phyloP scores from a whole-genome alignment of 495 filamentous ascomycete species.

The Penicillium cosmopolitanum region DNA sequence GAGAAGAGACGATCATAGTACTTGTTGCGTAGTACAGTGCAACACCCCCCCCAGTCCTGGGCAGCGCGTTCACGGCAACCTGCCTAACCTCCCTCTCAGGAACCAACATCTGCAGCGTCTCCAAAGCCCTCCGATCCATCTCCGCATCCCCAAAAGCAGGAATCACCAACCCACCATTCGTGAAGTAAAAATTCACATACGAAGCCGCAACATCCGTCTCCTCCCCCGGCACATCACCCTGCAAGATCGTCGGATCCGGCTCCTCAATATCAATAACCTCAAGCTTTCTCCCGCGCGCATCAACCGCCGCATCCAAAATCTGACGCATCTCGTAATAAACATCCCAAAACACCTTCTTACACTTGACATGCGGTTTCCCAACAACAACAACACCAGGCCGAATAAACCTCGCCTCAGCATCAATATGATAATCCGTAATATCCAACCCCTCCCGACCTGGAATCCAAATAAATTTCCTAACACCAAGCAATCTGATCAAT shows the following conservation, averaged over 20 bases:
- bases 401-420: conserved; percentile 38
- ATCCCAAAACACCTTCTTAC: conserved; percentile 26
- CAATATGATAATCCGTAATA: conserved; percentile 41
- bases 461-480: conserved; percentile 39
- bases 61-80: conserved; percentile 33
- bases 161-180: conserved; percentile 38
- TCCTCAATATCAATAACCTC: conserved; percentile 35
- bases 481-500: conserved; percentile 28
- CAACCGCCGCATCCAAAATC: conserved; percentile 24
- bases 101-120: conserved; percentile 26
- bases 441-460: conserved; percentile 36
- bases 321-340: conserved; percentile 35
- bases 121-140: conserved; percentile 31
- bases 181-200: conserved; percentile 45
- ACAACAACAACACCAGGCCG: conserved; percentile 39
- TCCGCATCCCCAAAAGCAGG: conserved; percentile 37
- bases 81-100: conserved; percentile 31
- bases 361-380: conserved; percentile 25
- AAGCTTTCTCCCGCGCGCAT: conserved; percentile 33
- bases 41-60: conserved; percentile 37
- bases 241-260: conserved; percentile 32
- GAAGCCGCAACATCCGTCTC: conserved; percentile 32
- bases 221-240: conserved; percentile 23
- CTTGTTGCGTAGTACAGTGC: conserved; percentile 42
- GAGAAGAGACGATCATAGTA: conserved; percentile 18